Percentiles rank a stretch among this genome's conserved stretches.
Conservation (phyloP, 1,284 basidiomycete species). For the Ganoderma lucidum region DNA sequence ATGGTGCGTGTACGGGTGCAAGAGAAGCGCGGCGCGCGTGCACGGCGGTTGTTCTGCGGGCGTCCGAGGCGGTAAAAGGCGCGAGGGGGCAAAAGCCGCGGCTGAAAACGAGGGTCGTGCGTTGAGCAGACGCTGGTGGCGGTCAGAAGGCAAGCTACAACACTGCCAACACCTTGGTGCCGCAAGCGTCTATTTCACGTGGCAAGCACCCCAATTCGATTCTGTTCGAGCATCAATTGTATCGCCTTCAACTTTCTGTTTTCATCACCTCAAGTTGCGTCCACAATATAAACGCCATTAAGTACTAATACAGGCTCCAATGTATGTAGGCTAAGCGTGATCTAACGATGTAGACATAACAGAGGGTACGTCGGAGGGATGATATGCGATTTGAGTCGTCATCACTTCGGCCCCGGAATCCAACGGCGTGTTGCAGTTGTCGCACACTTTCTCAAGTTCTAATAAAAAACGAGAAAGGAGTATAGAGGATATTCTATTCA, state of each 20-base stretch:
- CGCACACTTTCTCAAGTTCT: background rate
- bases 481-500: background rate
- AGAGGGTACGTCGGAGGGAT: background rate
- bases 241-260: too few relatives aligned
- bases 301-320: background rate
- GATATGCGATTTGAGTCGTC: background rate
- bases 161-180: background rate
- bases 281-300: too few relatives aligned
- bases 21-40: constrained; percentile 8
- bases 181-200: constrained; percentile 2
- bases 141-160: background rate
- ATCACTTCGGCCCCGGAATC: background rate
- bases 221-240: background rate
- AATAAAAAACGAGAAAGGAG: constrained; percentile 1
- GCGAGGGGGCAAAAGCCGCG: constrained; percentile 4
- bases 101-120: background rate
- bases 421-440: background rate
- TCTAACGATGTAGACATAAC: too few relatives aligned
- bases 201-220: background rate
- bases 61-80: constrained; percentile 8
- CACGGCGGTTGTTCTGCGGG: constrained; percentile 19
- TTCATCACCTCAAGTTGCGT: too few relatives aligned
- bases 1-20: constrained; percentile 27
- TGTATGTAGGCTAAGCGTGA: background rate
- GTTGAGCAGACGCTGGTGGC: constrained; percentile 2